Percentiles rank a stretch among this genome's conserved stretches.
These are phyloP conservation scores for Wickerhamiella alocasiicola DNA, from an alignment of 805 yeast genomes.

Conservation along the genomic window DNA sequence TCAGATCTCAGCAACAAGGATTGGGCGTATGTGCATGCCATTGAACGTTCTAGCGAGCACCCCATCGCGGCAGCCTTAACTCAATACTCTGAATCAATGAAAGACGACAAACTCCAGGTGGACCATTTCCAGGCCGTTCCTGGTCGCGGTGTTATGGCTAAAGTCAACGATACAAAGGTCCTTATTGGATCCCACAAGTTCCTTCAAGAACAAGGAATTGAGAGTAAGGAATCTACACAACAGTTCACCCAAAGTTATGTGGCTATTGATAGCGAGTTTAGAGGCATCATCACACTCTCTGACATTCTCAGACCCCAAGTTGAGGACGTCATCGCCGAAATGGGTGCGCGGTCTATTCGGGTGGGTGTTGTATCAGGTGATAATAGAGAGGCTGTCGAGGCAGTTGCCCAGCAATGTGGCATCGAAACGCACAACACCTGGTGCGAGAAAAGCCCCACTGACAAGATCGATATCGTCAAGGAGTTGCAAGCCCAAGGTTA, in stretches of 20 bases:
- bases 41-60: constrained; percentile 71
- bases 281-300: constrained; percentile 54
- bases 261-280: constrained; percentile 41
- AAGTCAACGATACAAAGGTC: constrained; percentile 14
- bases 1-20: constrained; percentile 23
- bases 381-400: constrained; percentile 44
- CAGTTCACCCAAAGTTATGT: constrained; percentile 35
- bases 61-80: constrained; percentile 72
- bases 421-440: constrained; percentile 52
- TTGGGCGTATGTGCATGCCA: constrained; percentile 44
- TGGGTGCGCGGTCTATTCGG: constrained; percentile 40
- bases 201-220: constrained; percentile 24
- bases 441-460: constrained; percentile 65
- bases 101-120: neutral
- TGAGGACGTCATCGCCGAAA: constrained; percentile 41
- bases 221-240: neutral
- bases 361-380: constrained; percentile 93
- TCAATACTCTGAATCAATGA: neutral
- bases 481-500: constrained; percentile 35
- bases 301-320: constrained; percentile 65
- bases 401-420: constrained; percentile 55
- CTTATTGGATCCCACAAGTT: constrained; percentile 23
- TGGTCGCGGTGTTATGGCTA: constrained; percentile 28
- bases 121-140: constrained; percentile 20
- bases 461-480: constrained; percentile 56